These are phyloP conservation scores for Aspergillus awamori DNA, from an alignment of 2,329 filamentous ascomycete genomes.

Conservation along the genomic window DNA sequence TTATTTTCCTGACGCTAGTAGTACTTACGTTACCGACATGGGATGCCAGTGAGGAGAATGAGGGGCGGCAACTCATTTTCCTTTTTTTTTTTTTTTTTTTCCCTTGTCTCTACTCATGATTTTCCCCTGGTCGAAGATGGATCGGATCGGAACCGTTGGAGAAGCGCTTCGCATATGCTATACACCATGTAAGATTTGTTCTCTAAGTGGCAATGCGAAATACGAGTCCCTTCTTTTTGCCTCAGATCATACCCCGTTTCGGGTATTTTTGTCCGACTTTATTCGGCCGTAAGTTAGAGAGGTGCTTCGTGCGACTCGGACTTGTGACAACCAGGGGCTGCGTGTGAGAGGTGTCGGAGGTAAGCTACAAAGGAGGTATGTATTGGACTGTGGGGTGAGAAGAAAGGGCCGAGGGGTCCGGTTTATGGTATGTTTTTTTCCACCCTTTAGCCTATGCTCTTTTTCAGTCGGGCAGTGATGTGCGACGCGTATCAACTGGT, in stretches of 20 bases:
- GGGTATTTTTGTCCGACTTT: constrained; percentile 4
- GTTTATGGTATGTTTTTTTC: too few relatives aligned
- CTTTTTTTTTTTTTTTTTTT: too few relatives aligned
- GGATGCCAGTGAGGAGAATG: too few relatives aligned
- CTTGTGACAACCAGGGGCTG: neutral
- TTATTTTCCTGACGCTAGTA: constrained; percentile 7
- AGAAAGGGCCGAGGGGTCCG: neutral
- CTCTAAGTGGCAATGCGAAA: too few relatives aligned
- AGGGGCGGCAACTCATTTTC: too few relatives aligned
- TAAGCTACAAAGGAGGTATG: neutral
- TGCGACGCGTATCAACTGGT: neutral
- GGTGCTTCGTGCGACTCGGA: neutral
- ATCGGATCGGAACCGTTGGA: neutral
- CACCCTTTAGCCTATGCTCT: neutral
- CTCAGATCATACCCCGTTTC: constrained; percentile 1
- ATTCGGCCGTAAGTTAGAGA: neutral
- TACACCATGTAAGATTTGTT: neutral
- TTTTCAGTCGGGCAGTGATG: neutral
- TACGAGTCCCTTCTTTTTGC: neutral
- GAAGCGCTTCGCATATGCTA: neutral
- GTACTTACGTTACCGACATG: constrained; percentile 11
- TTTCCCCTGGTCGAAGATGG: too few relatives aligned
- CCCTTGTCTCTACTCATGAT: too few relatives aligned
- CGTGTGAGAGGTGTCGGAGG: neutral
- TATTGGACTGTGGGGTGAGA: neutral